phyloP scores from a whole-genome alignment of 805 yeast species.

The Kuraishia ogatae region DNA sequence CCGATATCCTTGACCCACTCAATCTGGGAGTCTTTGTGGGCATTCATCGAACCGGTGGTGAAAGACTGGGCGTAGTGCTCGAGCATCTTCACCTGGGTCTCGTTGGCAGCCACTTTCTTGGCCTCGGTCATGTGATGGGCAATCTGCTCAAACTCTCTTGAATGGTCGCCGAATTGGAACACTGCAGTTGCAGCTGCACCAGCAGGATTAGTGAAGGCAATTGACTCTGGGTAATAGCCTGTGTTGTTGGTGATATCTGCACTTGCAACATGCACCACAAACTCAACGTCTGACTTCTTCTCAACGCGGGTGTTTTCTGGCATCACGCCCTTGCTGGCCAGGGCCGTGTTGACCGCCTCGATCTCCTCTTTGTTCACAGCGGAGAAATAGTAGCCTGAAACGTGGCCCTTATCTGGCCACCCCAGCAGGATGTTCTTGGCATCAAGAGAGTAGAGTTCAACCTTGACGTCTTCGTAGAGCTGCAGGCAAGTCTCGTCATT shows the following conservation, averaged over 20 bases:
- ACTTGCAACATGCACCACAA: conserved; percentile 63
- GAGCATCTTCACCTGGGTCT: conserved; percentile 59
- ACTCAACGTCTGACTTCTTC: conserved; percentile 39
- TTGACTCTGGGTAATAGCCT: conserved; percentile 39
- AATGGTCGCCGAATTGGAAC: conserved; percentile 74
- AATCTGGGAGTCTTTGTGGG: conserved; percentile 78
- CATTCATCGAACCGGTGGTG: conserved; percentile 73
- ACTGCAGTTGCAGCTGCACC: conserved; percentile 32
- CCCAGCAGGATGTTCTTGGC: conserved; percentile 55
- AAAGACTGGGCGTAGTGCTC: conserved; percentile 61
- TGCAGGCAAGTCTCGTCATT: conserved; percentile 24
- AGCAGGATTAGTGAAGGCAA: conserved; percentile 26
- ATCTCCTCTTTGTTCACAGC: conserved; percentile 53
- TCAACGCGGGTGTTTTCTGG: conserved; percentile 77
- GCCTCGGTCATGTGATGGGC: conserved; percentile 51
- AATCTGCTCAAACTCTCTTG: conserved; percentile 52
- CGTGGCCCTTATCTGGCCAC: conserved; percentile 69
- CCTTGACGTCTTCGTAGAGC: conserved; percentile 33
- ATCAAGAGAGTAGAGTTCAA: conserved; percentile 40
- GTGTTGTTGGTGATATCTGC: conserved; percentile 40
- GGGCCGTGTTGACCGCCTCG: conserved; percentile 55
- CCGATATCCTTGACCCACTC: conserved; percentile 84
- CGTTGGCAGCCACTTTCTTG: conserved; percentile 58
- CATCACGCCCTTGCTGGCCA: conserved; percentile 54
- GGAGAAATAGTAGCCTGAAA: conserved; percentile 63